Evolutionary conservation across 73 alveolate genomes (phyloP).

Genomic region (Paramecium caudatum): DNA sequence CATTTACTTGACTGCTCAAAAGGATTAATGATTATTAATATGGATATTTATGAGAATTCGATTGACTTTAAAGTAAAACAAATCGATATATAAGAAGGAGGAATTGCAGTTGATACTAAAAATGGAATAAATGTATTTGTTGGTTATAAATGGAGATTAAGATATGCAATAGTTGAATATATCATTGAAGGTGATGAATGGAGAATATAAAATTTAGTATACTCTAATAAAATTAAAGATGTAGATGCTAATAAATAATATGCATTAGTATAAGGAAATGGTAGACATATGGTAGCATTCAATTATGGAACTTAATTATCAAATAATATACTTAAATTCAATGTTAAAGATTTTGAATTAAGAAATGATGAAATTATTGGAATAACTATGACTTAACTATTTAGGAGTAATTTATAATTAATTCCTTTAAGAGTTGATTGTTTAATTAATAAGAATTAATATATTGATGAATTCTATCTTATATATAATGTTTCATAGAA

Average conservation of each 20-base stretch:
- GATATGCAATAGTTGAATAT: conserved; percentile 48
- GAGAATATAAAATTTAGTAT: conserved; percentile 41
- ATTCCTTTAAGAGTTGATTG: conserved; percentile 25
- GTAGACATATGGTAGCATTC: conserved; percentile 49
- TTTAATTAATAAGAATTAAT: not conserved
- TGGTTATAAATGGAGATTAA: not conserved
- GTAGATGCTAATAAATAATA: conserved; percentile 36
- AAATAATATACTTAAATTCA: not conserved
- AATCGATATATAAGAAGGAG: conserved; percentile 39
- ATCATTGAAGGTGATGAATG: conserved; percentile 5
- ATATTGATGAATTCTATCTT: not conserved
- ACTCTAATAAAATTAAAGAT: conserved; percentile 24
- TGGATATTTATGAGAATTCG: conserved; percentile 15
- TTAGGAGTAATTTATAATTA: not conserved
- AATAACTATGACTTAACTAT: conserved; percentile 5
- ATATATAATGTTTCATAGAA: conserved; percentile 1
- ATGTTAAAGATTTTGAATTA: conserved; percentile 20
- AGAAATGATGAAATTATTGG: conserved; percentile 27
- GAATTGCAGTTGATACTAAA: conserved; percentile 53
- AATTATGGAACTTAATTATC: conserved; percentile 18
- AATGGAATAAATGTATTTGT: conserved; percentile 27
- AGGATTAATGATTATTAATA: not conserved
- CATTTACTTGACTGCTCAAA: not conserved
- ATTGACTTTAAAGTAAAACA: conserved; percentile 1
- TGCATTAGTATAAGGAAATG: conserved; percentile 43